Percentiles rank a stretch among this genome's conserved stretches.
Conservation (phyloP, 2,329 filamentous ascomycete species). For the Laburnicola sp. region DNA sequence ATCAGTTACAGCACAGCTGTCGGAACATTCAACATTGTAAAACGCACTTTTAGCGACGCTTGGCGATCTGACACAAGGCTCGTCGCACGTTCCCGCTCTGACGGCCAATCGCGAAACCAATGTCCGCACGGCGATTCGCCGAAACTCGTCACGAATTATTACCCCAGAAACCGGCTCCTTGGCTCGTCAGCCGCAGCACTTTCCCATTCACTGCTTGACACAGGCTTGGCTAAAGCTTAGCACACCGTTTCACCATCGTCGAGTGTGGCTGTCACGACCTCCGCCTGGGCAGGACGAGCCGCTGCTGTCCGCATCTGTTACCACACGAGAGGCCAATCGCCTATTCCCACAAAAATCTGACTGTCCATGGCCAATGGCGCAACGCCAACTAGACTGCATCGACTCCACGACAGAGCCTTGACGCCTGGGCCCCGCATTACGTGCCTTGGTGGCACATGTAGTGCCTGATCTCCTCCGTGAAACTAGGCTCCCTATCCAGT, state of each 20-base stretch:
- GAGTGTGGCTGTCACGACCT: neutral
- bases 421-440: constrained; percentile 1
- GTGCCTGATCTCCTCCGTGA: constrained; percentile 10
- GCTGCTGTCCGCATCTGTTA: neutral
- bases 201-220: constrained; percentile 8
- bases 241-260: constrained; percentile 2
- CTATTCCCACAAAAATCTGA: neutral
- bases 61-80: constrained; percentile 2
- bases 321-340: too few relatives aligned
- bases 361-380: neutral
- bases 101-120: constrained; percentile 2
- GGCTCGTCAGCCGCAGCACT: neutral
- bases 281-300: constrained; percentile 1
- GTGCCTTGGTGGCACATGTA: constrained; percentile 3
- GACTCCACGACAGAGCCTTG: neutral
- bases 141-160: neutral
- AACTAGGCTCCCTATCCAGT: neutral
- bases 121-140: neutral
- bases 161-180: neutral
- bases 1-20: neutral
- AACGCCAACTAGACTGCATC: neutral
- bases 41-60: constrained; percentile 2
- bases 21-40: neutral
- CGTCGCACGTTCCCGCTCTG: constrained; percentile 7
- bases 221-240: constrained; percentile 14